phyloP scores from a whole-genome alignment of 2,329 filamentous ascomycete species.

The Pestalotiopsis sp. region DNA sequence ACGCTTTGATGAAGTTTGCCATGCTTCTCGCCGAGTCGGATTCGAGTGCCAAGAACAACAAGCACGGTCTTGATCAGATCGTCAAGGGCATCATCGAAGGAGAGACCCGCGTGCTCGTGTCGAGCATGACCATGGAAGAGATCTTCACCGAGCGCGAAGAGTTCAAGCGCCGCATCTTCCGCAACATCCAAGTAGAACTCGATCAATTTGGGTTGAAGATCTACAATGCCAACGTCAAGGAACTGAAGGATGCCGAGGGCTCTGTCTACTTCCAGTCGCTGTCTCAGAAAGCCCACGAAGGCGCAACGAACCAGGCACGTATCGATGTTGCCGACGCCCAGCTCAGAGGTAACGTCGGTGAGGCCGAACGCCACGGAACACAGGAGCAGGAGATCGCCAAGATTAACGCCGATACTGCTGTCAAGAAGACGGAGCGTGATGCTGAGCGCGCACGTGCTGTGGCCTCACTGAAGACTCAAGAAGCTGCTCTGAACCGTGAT shows the following conservation, averaged over 20 bases:
- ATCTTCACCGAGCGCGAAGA: slow-evolving; percentile 78
- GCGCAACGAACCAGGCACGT: slow-evolving; percentile 71
- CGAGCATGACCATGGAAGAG: slow-evolving; percentile 91
- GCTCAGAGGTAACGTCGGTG: slow-evolving; percentile 71
- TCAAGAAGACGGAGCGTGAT: slow-evolving; percentile 82
- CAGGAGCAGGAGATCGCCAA: slow-evolving; percentile 87
- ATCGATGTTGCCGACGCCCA: slow-evolving; percentile 68
- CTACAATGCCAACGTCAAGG: slow-evolving; percentile 78
- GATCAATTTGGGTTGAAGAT: slow-evolving; percentile 80
- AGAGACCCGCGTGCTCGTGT: slow-evolving; percentile 81
- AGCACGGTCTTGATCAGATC: slow-evolving; percentile 76
- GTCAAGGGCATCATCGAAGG: slow-evolving; percentile 91
- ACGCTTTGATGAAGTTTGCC: slow-evolving; percentile 79
- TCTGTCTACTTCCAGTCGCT: slow-evolving; percentile 85
- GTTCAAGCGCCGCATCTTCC: slow-evolving; percentile 76
- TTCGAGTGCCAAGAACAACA: slow-evolving; percentile 38
- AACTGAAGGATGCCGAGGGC: slow-evolving; percentile 79
- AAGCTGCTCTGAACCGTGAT: slow-evolving; percentile 73
- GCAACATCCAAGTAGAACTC: slow-evolving; percentile 78
- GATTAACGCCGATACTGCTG: slow-evolving; percentile 80
- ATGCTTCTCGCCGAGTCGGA: slow-evolving; percentile 72
- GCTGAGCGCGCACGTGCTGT: slow-evolving; percentile 80
- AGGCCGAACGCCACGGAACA: slow-evolving; percentile 76
- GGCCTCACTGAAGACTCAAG: slow-evolving; percentile 71
- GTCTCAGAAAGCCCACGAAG: slow-evolving; percentile 82